Conservation (phyloP, 1,284 basidiomycete species). For the Singerocomus rubriflavus region DNA sequence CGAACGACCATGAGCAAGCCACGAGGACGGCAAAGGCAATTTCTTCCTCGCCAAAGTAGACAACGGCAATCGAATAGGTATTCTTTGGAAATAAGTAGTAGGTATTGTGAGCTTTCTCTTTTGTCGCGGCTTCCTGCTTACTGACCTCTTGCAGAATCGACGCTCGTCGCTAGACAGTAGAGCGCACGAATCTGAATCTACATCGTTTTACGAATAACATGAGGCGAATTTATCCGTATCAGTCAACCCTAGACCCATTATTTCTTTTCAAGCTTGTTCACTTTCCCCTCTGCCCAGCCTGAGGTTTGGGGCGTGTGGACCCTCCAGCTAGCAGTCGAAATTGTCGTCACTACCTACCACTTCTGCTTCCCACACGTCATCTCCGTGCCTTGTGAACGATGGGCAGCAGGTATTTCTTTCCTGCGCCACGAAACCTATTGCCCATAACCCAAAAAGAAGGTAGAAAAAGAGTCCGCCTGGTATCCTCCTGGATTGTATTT, state of each 20-base stretch:
- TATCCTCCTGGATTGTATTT: constrained; percentile 6
- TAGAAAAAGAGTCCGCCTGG: constrained; percentile 32
- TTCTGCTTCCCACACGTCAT: constrained; percentile 10
- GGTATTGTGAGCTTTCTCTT: not conserved
- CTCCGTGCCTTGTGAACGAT: constrained; percentile 15
- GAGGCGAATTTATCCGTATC: constrained; percentile 11
- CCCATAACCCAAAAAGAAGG: constrained; percentile 28
- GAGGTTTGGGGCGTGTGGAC: constrained; percentile 17
- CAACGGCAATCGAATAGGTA: not conserved
- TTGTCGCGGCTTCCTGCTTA: constrained; percentile 1
- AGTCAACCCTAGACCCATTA: constrained; percentile 30
- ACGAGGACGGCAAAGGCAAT: not conserved
- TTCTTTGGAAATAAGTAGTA: constrained; percentile 6
- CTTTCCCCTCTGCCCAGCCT: constrained; percentile 28
- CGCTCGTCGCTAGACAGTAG: not conserved
- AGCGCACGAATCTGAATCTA: constrained; percentile 1
- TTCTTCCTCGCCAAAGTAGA: not conserved
- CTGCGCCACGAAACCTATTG: constrained; percentile 21
- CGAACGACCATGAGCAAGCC: too few species aligned
- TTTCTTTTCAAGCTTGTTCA: constrained; percentile 9
- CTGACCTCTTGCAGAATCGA: not conserved
- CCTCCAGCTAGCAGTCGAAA: constrained; percentile 5
- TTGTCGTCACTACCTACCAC: constrained; percentile 1
- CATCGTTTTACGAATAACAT: constrained; percentile 10
- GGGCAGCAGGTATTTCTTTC: constrained; percentile 9